A percentile compares a stretch with the other conserved stretches of the same genome.
These are phyloP conservation scores for Brassica rapa DNA, from an alignment of 345 rosid genomes.

Conservation along the genomic window DNA sequence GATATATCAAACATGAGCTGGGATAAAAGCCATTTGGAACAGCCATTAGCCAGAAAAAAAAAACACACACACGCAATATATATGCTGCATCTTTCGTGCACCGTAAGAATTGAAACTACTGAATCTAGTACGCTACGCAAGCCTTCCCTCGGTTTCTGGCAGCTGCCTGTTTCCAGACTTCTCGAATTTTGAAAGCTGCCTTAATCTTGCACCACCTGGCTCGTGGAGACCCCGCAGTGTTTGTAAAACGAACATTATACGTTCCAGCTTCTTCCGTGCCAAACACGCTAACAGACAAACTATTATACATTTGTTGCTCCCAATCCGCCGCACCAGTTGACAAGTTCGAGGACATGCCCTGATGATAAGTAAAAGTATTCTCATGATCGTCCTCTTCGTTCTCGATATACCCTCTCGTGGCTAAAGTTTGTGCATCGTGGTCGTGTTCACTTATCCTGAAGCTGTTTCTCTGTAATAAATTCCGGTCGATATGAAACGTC, in stretches of 20 bases:
- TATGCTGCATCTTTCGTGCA: background rate
- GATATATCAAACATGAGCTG: background rate
- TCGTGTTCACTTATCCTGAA: constrained; percentile 29
- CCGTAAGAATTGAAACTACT: background rate
- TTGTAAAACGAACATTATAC: constrained; percentile 27
- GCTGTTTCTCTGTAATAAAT: constrained; percentile 11
- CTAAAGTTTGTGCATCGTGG: background rate
- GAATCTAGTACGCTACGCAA: background rate
- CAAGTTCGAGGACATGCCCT: constrained; percentile 29
- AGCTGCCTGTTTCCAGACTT: constrained; percentile 34
- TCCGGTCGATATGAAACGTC: constrained; percentile 23
- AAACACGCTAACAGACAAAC: constrained; percentile 36
- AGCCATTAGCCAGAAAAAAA: background rate
- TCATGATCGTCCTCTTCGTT: constrained; percentile 15
- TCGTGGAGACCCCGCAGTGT: constrained; percentile 40
- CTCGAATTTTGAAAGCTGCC: constrained; percentile 54
- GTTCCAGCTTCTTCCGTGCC: constrained; percentile 36
- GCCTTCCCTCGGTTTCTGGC: constrained; percentile 22
- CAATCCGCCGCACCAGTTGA: constrained; percentile 37
- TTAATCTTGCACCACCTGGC: constrained; percentile 74
- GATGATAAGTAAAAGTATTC: constrained; percentile 20
- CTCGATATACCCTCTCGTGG: background rate
- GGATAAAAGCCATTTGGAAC: background rate
- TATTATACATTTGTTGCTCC: constrained; percentile 30
- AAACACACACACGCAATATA: background rate